Conservation (phyloP, 257 asterid genomes). For the Buddleja alternifolia region DNA sequence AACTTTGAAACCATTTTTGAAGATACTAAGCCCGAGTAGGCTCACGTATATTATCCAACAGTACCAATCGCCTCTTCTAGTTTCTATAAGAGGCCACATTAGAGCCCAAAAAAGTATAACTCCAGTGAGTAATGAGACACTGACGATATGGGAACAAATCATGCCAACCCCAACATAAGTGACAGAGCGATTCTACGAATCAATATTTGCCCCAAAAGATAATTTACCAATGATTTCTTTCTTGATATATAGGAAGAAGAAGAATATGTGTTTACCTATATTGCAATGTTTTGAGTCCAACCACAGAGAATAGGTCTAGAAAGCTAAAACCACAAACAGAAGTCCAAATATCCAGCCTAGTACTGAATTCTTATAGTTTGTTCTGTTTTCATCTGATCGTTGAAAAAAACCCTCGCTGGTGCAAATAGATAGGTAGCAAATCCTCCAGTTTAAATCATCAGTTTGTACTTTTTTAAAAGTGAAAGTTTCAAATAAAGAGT, state of each 20-base stretch:
- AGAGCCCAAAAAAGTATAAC: slow-evolving; percentile 52
- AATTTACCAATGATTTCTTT: too few relatives aligned
- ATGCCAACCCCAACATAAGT: slow-evolving; percentile 66
- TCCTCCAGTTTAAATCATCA: slow-evolving; percentile 47
- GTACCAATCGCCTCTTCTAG: slow-evolving; percentile 48
- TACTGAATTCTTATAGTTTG: slow-evolving; percentile 43
- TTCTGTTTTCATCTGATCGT: slow-evolving; percentile 43
- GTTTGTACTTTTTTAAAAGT: too few relatives aligned
- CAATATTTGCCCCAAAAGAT: neutral
- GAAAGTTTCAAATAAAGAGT: too few relatives aligned
- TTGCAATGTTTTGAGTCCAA: slow-evolving; percentile 51
- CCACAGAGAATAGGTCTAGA: slow-evolving; percentile 60
- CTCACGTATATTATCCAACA: too few relatives aligned
- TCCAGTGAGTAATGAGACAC: slow-evolving; percentile 54
- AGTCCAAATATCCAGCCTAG: slow-evolving; percentile 65
- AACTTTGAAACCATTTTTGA: too few relatives aligned
- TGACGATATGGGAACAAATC: slow-evolving; percentile 61
- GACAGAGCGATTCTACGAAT: slow-evolving; percentile 31
- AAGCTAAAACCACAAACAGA: slow-evolving; percentile 58
- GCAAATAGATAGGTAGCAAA: slow-evolving; percentile 62
- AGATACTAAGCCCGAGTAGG: too few relatives aligned
- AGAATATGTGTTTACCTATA: slow-evolving; percentile 26
- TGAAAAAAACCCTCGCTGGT: slow-evolving; percentile 46
- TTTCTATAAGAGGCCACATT: slow-evolving; percentile 55
- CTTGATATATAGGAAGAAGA: neutral